Evolutionary conservation across 768 basidiomycete genomes (phyloP).

Genomic region (Coprinopsis cinerea): DNA sequence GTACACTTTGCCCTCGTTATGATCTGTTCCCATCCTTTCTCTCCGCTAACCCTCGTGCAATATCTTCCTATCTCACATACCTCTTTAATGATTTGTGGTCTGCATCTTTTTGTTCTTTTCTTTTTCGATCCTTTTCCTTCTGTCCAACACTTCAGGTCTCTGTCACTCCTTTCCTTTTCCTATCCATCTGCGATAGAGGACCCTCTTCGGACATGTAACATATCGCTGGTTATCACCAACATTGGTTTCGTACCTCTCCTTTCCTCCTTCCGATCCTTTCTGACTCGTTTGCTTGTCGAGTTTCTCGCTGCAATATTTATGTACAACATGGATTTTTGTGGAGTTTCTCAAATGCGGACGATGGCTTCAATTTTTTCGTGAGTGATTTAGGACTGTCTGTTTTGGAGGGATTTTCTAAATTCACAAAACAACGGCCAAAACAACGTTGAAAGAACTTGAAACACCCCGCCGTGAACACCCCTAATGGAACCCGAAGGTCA

Average conservation of each 20-base stretch:
- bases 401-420: not conserved
- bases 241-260: not conserved
- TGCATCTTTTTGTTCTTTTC: constrained; percentile 11
- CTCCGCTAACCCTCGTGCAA: constrained; percentile 1
- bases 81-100: constrained; percentile 7
- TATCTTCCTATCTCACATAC: constrained; percentile 8
- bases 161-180: constrained; percentile 1
- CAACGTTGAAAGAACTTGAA: too few relatives aligned
- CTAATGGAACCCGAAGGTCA: too few relatives aligned
- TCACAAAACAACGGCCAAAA: too few relatives aligned
- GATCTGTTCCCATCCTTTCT: constrained; percentile 3
- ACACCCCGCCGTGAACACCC: too few relatives aligned
- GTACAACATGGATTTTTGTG: too few relatives aligned
- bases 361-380: too few relatives aligned
- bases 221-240: not conserved
- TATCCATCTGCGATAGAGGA: not conserved
- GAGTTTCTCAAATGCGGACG: too few relatives aligned
- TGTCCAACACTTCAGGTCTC: not conserved
- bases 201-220: constrained; percentile 1
- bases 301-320: not conserved
- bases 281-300: not conserved
- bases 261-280: not conserved
- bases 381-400: too few relatives aligned
- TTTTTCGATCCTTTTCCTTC: not conserved
- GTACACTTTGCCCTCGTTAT: not conserved